Evolutionary conservation across 331 rosid species (phyloP).

Genomic region (Telfairia occidentalis): DNA sequence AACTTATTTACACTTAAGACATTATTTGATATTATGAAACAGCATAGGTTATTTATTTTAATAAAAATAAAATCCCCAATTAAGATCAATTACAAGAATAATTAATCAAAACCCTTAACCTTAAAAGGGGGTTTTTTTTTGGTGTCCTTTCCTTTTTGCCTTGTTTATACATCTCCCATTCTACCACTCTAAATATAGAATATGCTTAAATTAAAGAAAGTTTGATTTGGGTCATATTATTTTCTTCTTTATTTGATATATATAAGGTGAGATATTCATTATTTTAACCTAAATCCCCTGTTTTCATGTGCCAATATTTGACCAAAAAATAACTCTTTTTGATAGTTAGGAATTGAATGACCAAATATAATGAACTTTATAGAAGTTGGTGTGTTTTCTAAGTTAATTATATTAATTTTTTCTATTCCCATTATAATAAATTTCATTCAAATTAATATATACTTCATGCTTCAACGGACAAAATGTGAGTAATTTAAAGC

Average conservation of each 20-base stretch:
- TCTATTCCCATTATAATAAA: not conserved
- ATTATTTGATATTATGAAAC: not conserved
- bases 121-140: not conserved
- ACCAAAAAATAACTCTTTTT: not conserved
- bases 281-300: not conserved
- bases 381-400: not conserved
- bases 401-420: not conserved
- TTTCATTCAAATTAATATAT: too few species aligned
- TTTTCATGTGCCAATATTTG: not conserved
- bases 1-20: not conserved
- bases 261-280: not conserved
- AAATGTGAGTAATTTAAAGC: not conserved
- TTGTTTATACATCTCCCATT: conserved; percentile 3
- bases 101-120: not conserved
- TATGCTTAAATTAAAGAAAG: conserved; percentile 11
- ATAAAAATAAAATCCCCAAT: not conserved
- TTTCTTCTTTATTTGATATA: not conserved
- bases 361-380: not conserved
- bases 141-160: not conserved
- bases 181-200: not conserved
- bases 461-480: too few species aligned
- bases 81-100: not conserved
- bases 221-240: not conserved
- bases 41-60: not conserved
- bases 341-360: not conserved